These are phyloP conservation scores for Penicillium hesseltinei DNA, from an alignment of 2,329 filamentous ascomycete genomes.

Conservation along the genomic window DNA sequence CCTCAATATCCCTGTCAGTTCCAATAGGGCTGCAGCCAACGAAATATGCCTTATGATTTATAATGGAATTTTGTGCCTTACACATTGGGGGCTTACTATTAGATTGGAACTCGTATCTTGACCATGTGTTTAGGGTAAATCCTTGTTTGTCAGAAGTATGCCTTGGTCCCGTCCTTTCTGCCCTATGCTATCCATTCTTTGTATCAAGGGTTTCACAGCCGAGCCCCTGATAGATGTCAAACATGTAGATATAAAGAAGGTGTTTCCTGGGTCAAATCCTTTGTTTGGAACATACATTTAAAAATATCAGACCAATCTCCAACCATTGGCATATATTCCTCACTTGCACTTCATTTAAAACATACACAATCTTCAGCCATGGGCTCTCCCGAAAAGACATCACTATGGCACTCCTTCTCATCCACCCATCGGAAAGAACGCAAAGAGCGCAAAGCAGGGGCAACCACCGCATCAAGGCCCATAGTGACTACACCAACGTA, in stretches of 20 bases:
- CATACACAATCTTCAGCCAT: constrained; percentile 10
- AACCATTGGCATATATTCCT: background rate
- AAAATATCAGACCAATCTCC: background rate
- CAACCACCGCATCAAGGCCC: background rate
- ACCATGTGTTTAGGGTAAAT: background rate
- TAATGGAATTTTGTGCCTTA: too few relatives aligned
- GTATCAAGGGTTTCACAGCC: background rate
- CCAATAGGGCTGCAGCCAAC: background rate
- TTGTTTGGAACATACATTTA: background rate
- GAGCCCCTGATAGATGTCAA: background rate
- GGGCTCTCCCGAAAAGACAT: constrained; percentile 6
- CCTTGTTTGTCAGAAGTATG: constrained; percentile 1
- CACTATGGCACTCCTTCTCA: constrained; percentile 10
- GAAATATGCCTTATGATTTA: constrained; percentile 1
- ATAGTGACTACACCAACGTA: background rate
- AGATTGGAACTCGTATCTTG: background rate
- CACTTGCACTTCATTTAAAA: background rate
- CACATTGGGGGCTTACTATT: background rate
- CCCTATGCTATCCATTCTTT: background rate
- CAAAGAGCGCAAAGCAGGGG: background rate
- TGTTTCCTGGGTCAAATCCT: background rate
- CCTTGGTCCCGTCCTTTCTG: background rate
- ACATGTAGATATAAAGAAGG: constrained; percentile 1
- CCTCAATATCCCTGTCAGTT: background rate
- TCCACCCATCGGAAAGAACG: constrained; percentile 5